Evolutionary conservation across 2,329 filamentous ascomycete genomes (phyloP), one percentile per base, ranked within the genome.

Genomic region (Colletotrichum trifolii): DNA sequence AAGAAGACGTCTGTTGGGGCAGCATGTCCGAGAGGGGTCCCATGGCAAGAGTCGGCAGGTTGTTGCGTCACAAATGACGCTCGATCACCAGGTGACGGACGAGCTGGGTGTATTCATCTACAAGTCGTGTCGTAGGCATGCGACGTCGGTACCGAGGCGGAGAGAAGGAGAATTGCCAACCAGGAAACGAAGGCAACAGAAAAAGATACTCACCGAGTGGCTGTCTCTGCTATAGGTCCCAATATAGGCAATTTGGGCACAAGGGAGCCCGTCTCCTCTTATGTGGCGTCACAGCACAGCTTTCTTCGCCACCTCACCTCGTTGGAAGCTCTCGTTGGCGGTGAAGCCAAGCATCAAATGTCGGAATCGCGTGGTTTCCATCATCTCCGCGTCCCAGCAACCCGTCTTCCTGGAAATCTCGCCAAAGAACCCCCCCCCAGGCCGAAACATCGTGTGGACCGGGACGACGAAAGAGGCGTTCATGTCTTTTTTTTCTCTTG

Each of bases 401-500:
- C 39, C 62, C 57, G 13, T 38, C 17, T 42, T 56, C 58, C 52
- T 65, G 62, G 58, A 65, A 49, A 53, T 65, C 52, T 56, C 58
- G 58, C 58, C 46, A 57, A 52, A 42, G 25, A 25, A 25, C 3
- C 25, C 25, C 25, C 25, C 25, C 25, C 25, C 17, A 17, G 17
- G 17, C 12, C 58, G 38, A 62, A 39, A 61, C 56, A 45, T 59
- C 56, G 48, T 39, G 33, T 39, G 33, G 47, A 33, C 56, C 47
- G 10, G 17, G 33, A 17, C 17, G 17, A 17, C 17, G 17, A 17
- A 17, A 17, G 17, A 17, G 17, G 17, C 17, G 17, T 17, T 17
- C 17, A 17, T 17, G 17, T 57, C 35, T 57, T 25, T 25, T 25
- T 25, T 25, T 25, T 25, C 4, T 25, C 4, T 4, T 3, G 25